phyloP scores from a whole-genome alignment of 139 green algal genomes.

The Axilococcus clingmanii region DNA sequence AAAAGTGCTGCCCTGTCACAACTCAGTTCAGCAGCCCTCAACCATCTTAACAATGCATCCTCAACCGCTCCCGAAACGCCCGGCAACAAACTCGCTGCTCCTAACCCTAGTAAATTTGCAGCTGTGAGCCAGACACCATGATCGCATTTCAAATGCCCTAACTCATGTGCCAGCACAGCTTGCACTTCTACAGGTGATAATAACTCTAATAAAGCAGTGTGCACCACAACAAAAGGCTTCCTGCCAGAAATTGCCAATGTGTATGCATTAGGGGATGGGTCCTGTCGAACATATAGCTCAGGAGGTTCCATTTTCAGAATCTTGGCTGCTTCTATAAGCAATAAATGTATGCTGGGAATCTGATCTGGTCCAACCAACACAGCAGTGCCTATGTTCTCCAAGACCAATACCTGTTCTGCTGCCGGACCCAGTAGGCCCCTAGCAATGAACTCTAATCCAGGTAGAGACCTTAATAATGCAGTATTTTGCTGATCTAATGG shows the following conservation, averaged over 20 bases:
- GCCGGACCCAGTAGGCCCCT: constrained; percentile 54
- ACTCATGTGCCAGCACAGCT: constrained; percentile 66
- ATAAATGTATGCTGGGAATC: constrained; percentile 65
- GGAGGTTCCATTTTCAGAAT: constrained; percentile 72
- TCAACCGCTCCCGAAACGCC: constrained; percentile 46
- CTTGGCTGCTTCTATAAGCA: constrained; percentile 61
- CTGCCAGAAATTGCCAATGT: constrained; percentile 83
- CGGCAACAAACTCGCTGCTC: constrained; percentile 59
- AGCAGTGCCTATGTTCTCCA: constrained; percentile 89
- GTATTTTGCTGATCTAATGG: constrained; percentile 95
- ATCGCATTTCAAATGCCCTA: constrained; percentile 78
- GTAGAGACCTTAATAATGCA: constrained; percentile 61
- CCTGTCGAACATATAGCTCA: constrained; percentile 83
- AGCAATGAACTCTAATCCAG: constrained; percentile 71
- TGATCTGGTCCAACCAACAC: constrained; percentile 69
- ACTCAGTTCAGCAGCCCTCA: constrained; percentile 87
- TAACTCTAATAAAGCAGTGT: constrained; percentile 90
- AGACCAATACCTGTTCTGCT: constrained; percentile 53
- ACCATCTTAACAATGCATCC: constrained; percentile 72
- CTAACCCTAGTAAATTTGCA: constrained; percentile 79
- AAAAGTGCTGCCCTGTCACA: constrained; percentile 91
- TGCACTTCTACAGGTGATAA: constrained; percentile 78
- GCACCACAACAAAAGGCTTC: constrained; percentile 90
- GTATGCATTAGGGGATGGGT: constrained; percentile 87
- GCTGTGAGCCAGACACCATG: constrained; percentile 92